phyloP scores from a whole-genome alignment of 805 yeast species.

The Scheffersomyces stipitis region DNA sequence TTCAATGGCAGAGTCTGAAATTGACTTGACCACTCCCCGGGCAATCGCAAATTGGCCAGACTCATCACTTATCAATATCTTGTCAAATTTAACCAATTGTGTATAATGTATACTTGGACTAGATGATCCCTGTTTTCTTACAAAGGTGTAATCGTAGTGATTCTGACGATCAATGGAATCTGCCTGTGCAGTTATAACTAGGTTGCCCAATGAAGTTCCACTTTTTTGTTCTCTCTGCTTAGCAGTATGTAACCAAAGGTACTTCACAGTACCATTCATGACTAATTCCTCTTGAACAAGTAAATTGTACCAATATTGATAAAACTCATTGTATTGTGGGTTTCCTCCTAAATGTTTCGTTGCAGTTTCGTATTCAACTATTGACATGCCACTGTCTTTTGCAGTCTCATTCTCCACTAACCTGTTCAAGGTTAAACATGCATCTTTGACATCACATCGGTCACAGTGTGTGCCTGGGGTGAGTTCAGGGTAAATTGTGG shows the following conservation, averaged over 20 bases:
- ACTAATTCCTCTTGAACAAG: constrained; percentile 73
- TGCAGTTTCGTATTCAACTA: constrained; percentile 45
- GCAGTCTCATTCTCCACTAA: constrained; percentile 59
- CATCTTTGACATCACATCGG: constrained; percentile 52
- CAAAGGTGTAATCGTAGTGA: constrained; percentile 49
- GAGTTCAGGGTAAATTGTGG: constrained; percentile 53
- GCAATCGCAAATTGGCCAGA: constrained; percentile 73
- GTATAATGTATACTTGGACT: constrained; percentile 26
- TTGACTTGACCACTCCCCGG: constrained; percentile 52
- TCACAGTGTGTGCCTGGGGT: constrained; percentile 57
- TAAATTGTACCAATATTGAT: constrained; percentile 69
- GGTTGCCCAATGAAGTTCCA: constrained; percentile 58
- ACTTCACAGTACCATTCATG: constrained; percentile 49
- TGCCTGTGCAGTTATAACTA: constrained; percentile 38
- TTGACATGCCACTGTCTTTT: constrained; percentile 52
- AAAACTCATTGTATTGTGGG: constrained; percentile 51
- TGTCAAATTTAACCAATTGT: constrained; percentile 59
- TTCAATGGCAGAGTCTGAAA: constrained; percentile 44
- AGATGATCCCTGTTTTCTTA: constrained; percentile 26
- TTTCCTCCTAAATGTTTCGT: constrained; percentile 51
- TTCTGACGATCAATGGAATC: constrained; percentile 21
- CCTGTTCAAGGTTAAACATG: constrained; percentile 67
- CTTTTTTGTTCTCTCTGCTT: constrained; percentile 57
- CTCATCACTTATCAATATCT: constrained; percentile 77
- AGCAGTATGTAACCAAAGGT: constrained; percentile 67